These are phyloP conservation scores for Fistulinella prunicolor DNA, from an alignment of 768 basidiomycete species.

Conservation along the genomic window DNA sequence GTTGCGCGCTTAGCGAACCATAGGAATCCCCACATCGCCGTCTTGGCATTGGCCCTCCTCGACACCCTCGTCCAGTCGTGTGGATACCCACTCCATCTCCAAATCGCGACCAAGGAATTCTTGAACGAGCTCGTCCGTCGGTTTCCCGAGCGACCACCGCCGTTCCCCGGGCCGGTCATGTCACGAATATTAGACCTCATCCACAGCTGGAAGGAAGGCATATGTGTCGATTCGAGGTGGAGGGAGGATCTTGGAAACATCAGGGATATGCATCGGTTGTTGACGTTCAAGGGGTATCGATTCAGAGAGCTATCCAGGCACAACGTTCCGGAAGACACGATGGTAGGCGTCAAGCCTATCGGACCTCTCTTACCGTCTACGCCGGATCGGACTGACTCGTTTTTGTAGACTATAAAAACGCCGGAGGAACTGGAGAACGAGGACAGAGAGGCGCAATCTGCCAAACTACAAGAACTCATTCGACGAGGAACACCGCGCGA, in stretches of 20 bases:
- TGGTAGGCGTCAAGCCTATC: conserved; percentile 15
- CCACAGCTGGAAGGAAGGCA: conserved; percentile 90
- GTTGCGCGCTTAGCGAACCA: conserved; percentile 85
- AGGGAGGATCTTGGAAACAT: conserved; percentile 97
- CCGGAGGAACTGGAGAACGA: conserved; percentile 96
- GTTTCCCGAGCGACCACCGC: conserved; percentile 96
- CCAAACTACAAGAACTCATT: conserved; percentile 98
- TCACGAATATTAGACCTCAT: conserved; percentile 90
- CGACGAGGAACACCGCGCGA: conserved; percentile 94
- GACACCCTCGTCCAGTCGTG: conserved; percentile 93
- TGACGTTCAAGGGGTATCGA: conserved; percentile 90
- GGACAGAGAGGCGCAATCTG: conserved; percentile 91
- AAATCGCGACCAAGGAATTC: conserved; percentile 96
- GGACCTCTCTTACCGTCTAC: no score
- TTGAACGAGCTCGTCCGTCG: conserved; percentile 96
- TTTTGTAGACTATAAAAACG: conserved; percentile 76
- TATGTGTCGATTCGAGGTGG: conserved; percentile 86
- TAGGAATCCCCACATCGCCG: conserved; percentile 86
- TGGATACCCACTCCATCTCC: conserved; percentile 96
- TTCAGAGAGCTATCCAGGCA: conserved; percentile 53
- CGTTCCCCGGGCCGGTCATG: conserved; percentile 95
- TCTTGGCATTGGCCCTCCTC: conserved; percentile 81
- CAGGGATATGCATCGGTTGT: conserved; percentile 91
- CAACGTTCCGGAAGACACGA: conserved; percentile 14
- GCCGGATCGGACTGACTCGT: neutral